These are phyloP conservation scores for Phoma herbarum DNA, from an alignment of 2,329 filamentous ascomycete species.

Conservation along the genomic window DNA sequence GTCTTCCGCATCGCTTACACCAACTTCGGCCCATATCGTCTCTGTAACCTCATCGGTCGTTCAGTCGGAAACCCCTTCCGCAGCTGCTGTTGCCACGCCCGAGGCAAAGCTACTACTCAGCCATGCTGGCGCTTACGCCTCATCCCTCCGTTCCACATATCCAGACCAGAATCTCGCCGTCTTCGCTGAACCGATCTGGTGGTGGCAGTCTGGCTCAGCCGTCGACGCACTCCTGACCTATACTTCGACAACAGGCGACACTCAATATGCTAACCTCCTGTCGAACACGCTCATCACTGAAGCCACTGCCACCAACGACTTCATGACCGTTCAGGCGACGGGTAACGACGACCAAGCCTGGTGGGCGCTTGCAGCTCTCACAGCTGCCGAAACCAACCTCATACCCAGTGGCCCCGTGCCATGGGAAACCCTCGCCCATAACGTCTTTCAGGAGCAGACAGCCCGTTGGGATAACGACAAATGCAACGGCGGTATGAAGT, in stretches of 20 bases:
- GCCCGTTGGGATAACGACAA: conserved; percentile 71
- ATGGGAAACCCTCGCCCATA: conserved; percentile 72
- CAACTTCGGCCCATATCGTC: background rate
- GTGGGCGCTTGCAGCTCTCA: conserved; percentile 73
- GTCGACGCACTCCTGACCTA: conserved; percentile 50
- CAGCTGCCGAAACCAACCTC: conserved; percentile 72
- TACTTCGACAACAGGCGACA: conserved; percentile 53
- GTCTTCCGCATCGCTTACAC: background rate
- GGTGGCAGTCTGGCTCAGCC: conserved; percentile 44
- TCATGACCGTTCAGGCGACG: conserved; percentile 50
- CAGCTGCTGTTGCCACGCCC: conserved; percentile 8
- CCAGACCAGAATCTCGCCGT: conserved; percentile 32
- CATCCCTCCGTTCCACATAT: conserved; percentile 28
- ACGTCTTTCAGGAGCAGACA: conserved; percentile 75
- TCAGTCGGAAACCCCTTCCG: background rate
- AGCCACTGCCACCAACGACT: conserved; percentile 43
- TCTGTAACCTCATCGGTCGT: background rate
- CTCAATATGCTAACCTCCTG: conserved; percentile 50
- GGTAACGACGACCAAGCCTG: conserved; percentile 80
- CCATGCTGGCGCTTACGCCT: conserved; percentile 27
- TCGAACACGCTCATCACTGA: conserved; percentile 36
- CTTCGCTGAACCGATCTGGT: conserved; percentile 37
- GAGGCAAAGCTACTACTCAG: conserved; percentile 23
- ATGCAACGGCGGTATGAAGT: conserved; percentile 72
- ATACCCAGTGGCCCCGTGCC: conserved; percentile 58